Percentiles rank a stretch among this genome's conserved stretches.
phyloP scores from a whole-genome alignment of 805 yeast genomes.

The Saccharomycopsis schoenii region DNA sequence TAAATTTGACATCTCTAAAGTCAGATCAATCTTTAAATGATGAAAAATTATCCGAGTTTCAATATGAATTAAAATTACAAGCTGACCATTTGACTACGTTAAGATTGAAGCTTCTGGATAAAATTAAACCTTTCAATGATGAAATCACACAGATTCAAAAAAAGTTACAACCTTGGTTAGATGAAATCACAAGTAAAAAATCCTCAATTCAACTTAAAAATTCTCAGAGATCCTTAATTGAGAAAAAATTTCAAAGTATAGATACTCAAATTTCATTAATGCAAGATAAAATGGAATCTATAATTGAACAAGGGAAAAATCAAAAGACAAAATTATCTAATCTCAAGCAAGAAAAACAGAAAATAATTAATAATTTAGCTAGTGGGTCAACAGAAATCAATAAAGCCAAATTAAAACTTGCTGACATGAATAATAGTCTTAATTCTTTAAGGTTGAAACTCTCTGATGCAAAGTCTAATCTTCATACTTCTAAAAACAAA shows the following conservation, averaged over 20 bases:
- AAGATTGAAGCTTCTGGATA: slow-evolving; percentile 55
- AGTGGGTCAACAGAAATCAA: slow-evolving; percentile 50
- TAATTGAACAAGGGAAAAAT: slow-evolving; percentile 38
- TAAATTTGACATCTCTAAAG: slow-evolving; percentile 36
- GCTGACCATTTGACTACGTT: slow-evolving; percentile 50
- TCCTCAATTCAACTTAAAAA: slow-evolving; percentile 55
- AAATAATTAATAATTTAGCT: slow-evolving; percentile 42
- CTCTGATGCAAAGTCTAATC: slow-evolving; percentile 54
- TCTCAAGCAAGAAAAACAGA: slow-evolving; percentile 39
- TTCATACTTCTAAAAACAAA: slow-evolving; percentile 52
- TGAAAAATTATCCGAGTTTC: slow-evolving; percentile 33
- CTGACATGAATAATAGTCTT: slow-evolving; percentile 45
- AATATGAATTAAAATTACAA: slow-evolving; percentile 40
- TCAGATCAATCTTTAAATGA: slow-evolving; percentile 36
- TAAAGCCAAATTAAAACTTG: slow-evolving; percentile 38
- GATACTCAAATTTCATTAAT: slow-evolving; percentile 36
- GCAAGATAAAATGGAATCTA: slow-evolving; percentile 33
- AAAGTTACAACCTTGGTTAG: slow-evolving; percentile 76
- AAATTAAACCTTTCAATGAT: slow-evolving; percentile 58
- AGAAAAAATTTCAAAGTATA: slow-evolving; percentile 35
- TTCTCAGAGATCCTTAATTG: slow-evolving; percentile 52
- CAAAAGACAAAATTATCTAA: slow-evolving; percentile 37
- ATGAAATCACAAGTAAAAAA: slow-evolving; percentile 50
- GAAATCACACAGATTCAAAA: slow-evolving; percentile 56
- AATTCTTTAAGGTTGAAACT: slow-evolving; percentile 48